Conservation (phyloP, 108 stramenopile genomes). For the Nannochloropsis gaditana region DNA sequence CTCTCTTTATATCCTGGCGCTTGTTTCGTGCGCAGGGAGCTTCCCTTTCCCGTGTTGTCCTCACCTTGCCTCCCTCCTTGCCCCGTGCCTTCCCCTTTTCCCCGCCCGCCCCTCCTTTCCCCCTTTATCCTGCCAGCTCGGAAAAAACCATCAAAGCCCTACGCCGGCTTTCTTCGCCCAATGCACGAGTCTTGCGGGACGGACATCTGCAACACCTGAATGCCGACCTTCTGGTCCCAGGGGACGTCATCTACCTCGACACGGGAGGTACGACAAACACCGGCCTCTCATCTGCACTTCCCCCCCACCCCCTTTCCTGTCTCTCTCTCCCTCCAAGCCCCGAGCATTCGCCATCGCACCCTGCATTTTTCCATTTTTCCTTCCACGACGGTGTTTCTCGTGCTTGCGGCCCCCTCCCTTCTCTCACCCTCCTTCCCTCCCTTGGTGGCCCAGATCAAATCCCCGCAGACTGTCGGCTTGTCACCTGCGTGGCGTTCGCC, state of each 20-base stretch:
- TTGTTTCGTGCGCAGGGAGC: background rate
- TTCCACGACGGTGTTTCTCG: too few relatives aligned
- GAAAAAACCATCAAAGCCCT: slow-evolving; percentile 2
- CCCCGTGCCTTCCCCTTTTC: background rate
- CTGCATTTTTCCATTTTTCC: too few relatives aligned
- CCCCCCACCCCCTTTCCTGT: too few relatives aligned
- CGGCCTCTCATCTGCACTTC: too few relatives aligned
- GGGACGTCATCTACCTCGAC: background rate
- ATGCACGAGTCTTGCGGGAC: background rate
- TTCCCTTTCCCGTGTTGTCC: background rate
- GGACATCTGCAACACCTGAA: background rate
- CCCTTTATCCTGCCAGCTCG: background rate
- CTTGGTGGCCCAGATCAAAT: background rate
- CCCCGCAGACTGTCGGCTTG: background rate
- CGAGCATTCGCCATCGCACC: too few relatives aligned
- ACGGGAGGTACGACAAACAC: background rate
- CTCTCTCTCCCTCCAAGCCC: too few relatives aligned
- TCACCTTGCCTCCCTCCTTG: background rate
- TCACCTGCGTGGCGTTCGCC: background rate
- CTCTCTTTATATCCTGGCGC: background rate
- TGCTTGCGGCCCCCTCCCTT: too few relatives aligned
- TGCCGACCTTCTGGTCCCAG: background rate
- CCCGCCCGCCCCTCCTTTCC: background rate
- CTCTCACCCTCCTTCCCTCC: too few relatives aligned
- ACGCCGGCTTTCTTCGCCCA: background rate